These are phyloP conservation scores for Cordyceps militaris DNA, from an alignment of 2,329 filamentous ascomycete species.

Conservation along the genomic window DNA sequence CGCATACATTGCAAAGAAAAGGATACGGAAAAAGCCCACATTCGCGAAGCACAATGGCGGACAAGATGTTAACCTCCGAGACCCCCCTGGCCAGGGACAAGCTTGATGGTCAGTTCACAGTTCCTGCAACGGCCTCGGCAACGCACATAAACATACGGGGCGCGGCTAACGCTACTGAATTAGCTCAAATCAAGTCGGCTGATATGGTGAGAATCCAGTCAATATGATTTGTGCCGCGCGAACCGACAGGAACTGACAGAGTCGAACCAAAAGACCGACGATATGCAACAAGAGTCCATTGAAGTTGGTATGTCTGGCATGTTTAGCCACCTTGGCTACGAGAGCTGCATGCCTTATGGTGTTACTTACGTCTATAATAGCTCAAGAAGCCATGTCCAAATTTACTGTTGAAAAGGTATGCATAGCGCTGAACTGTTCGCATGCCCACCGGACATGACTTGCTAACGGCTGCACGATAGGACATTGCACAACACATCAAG, in stretches of 20 bases:
- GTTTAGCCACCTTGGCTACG: background rate
- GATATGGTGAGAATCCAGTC: conserved; percentile 70
- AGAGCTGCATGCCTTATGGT: conserved; percentile 4
- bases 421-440: background rate
- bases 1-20: background rate
- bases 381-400: conserved; percentile 57
- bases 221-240: conserved; percentile 12
- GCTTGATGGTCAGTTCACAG: conserved; percentile 57
- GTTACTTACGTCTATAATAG: conserved; percentile 26
- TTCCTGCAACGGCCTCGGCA: background rate
- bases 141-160: background rate
- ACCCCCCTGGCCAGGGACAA: conserved; percentile 58
- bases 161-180: conserved; percentile 4
- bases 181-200: conserved; percentile 94
- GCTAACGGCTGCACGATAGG: conserved; percentile 45
- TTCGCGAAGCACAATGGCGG: conserved; percentile 26
- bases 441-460: background rate
- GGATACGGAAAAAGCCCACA: background rate
- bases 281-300: conserved; percentile 93
- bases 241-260: conserved; percentile 22
- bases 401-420: conserved; percentile 55
- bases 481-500: conserved; percentile 95
- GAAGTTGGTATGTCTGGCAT: conserved; percentile 65
- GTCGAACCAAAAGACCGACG: conserved; percentile 62
- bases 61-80: conserved; percentile 32